phyloP scores from a whole-genome alignment of 805 yeast species.

The Lipomyces oligophaga region DNA sequence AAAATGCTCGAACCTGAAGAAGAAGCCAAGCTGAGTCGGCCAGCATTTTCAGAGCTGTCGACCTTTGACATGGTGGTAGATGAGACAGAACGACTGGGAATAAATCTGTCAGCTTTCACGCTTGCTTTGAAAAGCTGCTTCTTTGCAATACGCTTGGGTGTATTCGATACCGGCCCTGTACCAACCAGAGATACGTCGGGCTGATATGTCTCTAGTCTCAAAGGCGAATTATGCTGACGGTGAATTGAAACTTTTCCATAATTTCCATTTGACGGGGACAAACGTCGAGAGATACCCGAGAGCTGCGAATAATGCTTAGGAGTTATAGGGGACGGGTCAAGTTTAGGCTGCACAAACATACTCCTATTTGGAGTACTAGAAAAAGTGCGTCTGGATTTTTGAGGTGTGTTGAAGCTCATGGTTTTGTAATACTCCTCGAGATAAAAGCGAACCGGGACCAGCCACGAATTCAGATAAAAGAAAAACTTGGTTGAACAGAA shows the following conservation, averaged over 20 bases:
- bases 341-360: conserved; percentile 30
- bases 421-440: background rate
- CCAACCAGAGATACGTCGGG: conserved; percentile 41
- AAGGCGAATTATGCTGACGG: conserved; percentile 39
- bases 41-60: conserved; percentile 29
- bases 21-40: too few relatives aligned
- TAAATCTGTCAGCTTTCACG: conserved; percentile 51
- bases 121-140: conserved; percentile 31
- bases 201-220: conserved; percentile 46
- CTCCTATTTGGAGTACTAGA: conserved; percentile 17
- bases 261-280: conserved; percentile 11
- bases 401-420: conserved; percentile 30
- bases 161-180: conserved; percentile 33
- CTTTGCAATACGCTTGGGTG: conserved; percentile 30
- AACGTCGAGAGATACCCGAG: conserved; percentile 11
- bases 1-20: conserved; percentile 35
- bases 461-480: conserved; percentile 7
- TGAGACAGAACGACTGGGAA: conserved; percentile 53
- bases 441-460: conserved; percentile 13
- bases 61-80: conserved; percentile 46
- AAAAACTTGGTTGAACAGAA: conserved; percentile 7
- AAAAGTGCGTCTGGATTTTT: conserved; percentile 24
- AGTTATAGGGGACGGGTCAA: conserved; percentile 27
- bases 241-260: conserved; percentile 20
- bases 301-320: conserved; percentile 18